These are phyloP conservation scores for Tylopilus plumbeoviolaceoides DNA, from an alignment of 768 basidiomycete genomes.

Conservation along the genomic window DNA sequence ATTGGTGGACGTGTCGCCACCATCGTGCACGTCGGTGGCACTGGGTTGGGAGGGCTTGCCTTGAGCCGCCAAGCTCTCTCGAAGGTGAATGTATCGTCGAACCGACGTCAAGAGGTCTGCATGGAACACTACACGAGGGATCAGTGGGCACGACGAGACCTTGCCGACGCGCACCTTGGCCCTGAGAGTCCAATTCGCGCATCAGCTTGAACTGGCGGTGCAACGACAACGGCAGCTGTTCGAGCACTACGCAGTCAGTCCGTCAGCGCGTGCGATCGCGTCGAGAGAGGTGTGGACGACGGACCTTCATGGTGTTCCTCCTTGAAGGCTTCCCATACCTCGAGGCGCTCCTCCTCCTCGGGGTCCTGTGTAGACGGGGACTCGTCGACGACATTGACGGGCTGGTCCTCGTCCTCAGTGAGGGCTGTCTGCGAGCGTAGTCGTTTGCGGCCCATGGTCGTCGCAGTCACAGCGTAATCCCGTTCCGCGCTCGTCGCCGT, in stretches of 20 bases:
- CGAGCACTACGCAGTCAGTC: conserved; percentile 48
- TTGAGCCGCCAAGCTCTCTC: conserved; percentile 24
- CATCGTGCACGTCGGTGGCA: background rate
- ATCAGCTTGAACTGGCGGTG: conserved; percentile 68
- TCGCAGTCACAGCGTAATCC: background rate
- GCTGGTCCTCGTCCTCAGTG: conserved; percentile 26
- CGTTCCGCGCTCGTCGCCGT: background rate
- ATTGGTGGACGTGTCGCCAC: background rate
- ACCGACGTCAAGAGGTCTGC: conserved; percentile 41
- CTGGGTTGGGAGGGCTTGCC: background rate
- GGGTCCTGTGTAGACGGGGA: too few relatives aligned
- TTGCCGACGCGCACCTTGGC: conserved; percentile 40
- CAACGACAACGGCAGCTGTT: conserved; percentile 72
- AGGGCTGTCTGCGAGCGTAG: conserved; percentile 42
- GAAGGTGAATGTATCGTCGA: conserved; percentile 43
- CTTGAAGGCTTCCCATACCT: conserved; percentile 69
- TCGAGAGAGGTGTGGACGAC: conserved; percentile 6
- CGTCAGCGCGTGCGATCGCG: background rate
- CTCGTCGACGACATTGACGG: conserved; percentile 13
- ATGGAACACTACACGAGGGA: conserved; percentile 34
- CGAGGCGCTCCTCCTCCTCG: conserved; percentile 31
- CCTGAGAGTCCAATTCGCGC: conserved; percentile 68
- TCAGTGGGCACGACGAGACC: background rate
- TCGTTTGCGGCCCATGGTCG: conserved; percentile 40
- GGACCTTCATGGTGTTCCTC: conserved; percentile 79